Percentiles rank a stretch among this genome's conserved stretches.
These are phyloP conservation scores for Hypoxylon sp. DNA, from an alignment of 2,329 filamentous ascomycete genomes.

Conservation along the genomic window DNA sequence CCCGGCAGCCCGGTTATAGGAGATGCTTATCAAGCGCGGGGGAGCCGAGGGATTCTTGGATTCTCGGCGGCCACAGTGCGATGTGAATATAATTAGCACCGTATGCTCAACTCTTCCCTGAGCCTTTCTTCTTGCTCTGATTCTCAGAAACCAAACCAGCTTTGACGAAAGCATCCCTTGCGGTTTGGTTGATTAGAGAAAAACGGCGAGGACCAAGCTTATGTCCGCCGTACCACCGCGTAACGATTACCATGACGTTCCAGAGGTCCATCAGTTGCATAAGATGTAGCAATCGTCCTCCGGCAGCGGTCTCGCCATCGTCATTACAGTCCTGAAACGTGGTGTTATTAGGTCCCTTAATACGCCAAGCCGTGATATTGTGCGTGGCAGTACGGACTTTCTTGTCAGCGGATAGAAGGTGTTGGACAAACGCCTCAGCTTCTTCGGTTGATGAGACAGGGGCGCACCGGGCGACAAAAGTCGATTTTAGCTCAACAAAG, in stretches of 20 bases:
- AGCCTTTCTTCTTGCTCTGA: constrained; percentile 59
- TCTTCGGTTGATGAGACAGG: constrained; percentile 76
- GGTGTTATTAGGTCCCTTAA: constrained; percentile 69
- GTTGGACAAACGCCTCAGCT: constrained; percentile 77
- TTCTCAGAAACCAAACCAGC: constrained; percentile 76
- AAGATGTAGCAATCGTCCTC: constrained; percentile 84
- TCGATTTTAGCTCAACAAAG: constrained; percentile 84
- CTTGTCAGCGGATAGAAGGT: constrained; percentile 85
- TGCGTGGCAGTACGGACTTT: constrained; percentile 89
- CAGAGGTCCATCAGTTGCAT: constrained; percentile 96
- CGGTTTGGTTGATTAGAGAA: constrained; percentile 87
- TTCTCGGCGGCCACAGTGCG: constrained; percentile 27
- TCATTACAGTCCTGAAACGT: constrained; percentile 92
- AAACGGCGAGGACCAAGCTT: constrained; percentile 91
- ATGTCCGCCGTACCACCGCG: constrained; percentile 94
- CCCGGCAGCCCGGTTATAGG: constrained; percentile 1
- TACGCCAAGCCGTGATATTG: constrained; percentile 95
- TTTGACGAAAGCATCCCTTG: constrained; percentile 84
- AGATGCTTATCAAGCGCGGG: constrained; percentile 11
- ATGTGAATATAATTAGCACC: constrained; percentile 19
- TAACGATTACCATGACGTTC: constrained; percentile 93
- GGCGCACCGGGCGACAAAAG: constrained; percentile 85
- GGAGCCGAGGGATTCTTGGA: constrained; percentile 48
- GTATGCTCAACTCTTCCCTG: constrained; percentile 40
- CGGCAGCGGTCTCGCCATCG: constrained; percentile 94